These are phyloP conservation scores for Xylaria sp. DNA, from an alignment of 2,329 filamentous ascomycete genomes.

Conservation along the genomic window DNA sequence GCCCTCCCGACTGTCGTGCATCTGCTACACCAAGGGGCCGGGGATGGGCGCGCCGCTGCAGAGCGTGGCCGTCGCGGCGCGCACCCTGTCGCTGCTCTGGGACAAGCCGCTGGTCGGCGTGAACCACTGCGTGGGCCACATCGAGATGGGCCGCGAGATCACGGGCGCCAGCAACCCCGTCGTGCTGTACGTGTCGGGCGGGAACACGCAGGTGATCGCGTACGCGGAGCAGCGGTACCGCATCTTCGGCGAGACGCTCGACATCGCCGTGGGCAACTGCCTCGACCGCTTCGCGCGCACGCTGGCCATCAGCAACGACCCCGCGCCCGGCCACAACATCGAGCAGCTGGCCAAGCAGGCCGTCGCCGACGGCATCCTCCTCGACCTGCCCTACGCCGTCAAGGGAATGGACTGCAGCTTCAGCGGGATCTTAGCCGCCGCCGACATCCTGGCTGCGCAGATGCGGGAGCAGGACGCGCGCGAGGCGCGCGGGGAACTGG, in stretches of 20 bases:
- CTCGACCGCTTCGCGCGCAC: slow-evolving; percentile 95
- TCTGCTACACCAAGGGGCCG: slow-evolving; percentile 95
- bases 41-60: slow-evolving; percentile 96
- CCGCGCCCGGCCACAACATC: slow-evolving; percentile 97
- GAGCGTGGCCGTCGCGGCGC: slow-evolving; percentile 84
- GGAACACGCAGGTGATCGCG: slow-evolving; percentile 97
- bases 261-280: slow-evolving; percentile 98
- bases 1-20: slow-evolving; percentile 79
- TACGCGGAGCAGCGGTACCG: slow-evolving; percentile 95
- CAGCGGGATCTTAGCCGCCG: slow-evolving; percentile 85
- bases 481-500: slow-evolving; percentile 40
- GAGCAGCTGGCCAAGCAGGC: slow-evolving; percentile 87
- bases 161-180: slow-evolving; percentile 92
- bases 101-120: slow-evolving; percentile 89
- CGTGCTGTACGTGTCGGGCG: slow-evolving; percentile 93
- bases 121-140: slow-evolving; percentile 98
- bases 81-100: slow-evolving; percentile 86
- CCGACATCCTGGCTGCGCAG: slow-evolving; percentile 81
- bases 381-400: slow-evolving; percentile 94
- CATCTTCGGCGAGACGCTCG: slow-evolving; percentile 97
- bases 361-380: slow-evolving; percentile 63
- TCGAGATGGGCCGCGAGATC: slow-evolving; percentile 96
- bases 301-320: slow-evolving; percentile 91
- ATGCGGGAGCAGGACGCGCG: slow-evolving; percentile 58
- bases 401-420: slow-evolving; percentile 99